These are phyloP conservation scores for Solanum etuberosum DNA, from an alignment of 257 asterid genomes.

Conservation along the genomic window DNA sequence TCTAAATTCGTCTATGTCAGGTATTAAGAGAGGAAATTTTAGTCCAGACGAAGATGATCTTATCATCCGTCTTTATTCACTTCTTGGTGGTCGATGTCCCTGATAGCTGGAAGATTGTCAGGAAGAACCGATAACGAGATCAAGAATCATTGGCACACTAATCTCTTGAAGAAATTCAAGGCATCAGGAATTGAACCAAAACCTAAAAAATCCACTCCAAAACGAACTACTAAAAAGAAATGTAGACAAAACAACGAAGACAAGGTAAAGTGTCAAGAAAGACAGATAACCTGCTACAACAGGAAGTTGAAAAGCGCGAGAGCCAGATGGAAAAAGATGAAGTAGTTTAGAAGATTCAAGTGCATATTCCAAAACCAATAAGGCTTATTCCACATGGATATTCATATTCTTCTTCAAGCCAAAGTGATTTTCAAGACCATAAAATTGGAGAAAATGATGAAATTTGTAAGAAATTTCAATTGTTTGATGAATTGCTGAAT, in stretches of 20 bases:
- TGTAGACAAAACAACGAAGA: background rate
- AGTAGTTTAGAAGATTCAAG: background rate
- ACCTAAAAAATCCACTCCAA: background rate
- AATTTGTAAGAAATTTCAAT: background rate
- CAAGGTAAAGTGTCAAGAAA: background rate
- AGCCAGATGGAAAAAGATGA: background rate
- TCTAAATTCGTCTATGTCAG: background rate
- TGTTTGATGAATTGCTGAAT: background rate
- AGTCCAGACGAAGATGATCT: background rate
- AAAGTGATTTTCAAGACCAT: background rate
- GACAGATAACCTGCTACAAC: background rate
- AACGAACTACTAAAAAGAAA: background rate
- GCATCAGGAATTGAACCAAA: background rate
- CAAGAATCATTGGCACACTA: background rate
- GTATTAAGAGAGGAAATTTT: conserved; percentile 3
- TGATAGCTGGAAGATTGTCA: background rate
- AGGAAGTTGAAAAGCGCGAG: background rate
- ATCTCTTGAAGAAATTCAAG: background rate
- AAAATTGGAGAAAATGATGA: background rate
- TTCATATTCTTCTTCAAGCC: background rate
- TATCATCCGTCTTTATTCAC: background rate
- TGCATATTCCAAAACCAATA: background rate
- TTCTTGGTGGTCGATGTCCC: conserved; percentile 1
- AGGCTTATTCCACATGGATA: background rate
- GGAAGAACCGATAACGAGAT: conserved; percentile 4